Base-by-base conservation (phyloP, 129 eudicot genomes). In the Tagetes patula region DNA sequence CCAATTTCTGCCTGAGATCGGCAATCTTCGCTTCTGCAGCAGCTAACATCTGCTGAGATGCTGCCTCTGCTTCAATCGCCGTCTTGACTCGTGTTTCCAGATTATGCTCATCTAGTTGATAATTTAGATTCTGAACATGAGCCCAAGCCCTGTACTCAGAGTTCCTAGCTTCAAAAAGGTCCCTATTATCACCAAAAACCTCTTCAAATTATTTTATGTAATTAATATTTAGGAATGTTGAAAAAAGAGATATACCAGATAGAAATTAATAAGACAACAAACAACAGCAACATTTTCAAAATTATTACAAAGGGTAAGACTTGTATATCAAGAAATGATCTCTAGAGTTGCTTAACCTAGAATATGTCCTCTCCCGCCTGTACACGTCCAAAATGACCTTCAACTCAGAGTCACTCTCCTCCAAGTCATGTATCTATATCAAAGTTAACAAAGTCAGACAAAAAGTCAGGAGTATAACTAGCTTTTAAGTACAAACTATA, bases 21-120 rank as follows among this genome's bases (percentile, higher is more conserved):
- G 98, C 96, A 72, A 93, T 93, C 81, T 87, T 88, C 60, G 98
- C 96, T 84, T 93, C 98, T 50, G 92, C 88, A 43, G 98, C 92
- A 69, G 95, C 98, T 79, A 93, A 77, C 80, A 84, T 83, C 69
- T 84, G 96, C 76, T 93, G 96, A 62, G 98, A 82, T 71, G 75
- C 73, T 10, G 98, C 90, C 84, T 93, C 98, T 27, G 95, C 96
- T 86, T 89, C 96, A 81, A 93, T 89, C 14, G 92, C 95, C 36
- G 85, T 65, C 69, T 93, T 93, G 62, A 93, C 98, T 11, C 90
- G 91, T 69, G 78, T 76, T 82, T 93, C 98, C 85, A 93, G 66
- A 59, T 82, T 84, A 75, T 73, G 95, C 73, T 89, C 98, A 53
- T 93, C 98, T 50, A 93, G 95, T 30, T 90, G 81, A 60, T 75